Conservation (phyloP, 2,329 filamentous ascomycete genomes). For the Talaromyces sp. region DNA sequence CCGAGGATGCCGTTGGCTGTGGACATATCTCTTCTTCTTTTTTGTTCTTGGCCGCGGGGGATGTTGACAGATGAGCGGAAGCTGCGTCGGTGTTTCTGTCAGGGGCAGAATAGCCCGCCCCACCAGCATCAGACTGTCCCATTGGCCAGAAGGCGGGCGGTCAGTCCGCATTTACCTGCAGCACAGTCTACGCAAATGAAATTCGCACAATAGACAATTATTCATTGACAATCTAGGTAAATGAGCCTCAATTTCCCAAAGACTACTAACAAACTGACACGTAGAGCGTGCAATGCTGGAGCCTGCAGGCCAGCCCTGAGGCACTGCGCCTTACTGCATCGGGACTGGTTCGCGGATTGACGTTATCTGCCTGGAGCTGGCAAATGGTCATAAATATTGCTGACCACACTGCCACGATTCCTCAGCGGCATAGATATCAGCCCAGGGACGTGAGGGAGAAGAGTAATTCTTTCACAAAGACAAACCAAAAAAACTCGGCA, state of each 20-base stretch:
- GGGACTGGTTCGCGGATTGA: constrained; percentile 1
- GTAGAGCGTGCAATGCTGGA: background rate
- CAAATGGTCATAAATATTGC: background rate
- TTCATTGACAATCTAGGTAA: background rate
- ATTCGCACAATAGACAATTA: background rate
- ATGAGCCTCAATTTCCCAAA: background rate
- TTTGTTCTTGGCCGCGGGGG: background rate
- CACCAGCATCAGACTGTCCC: background rate
- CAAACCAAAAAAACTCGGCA: background rate
- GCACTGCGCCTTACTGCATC: constrained; percentile 1
- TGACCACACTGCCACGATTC: too few relatives aligned
- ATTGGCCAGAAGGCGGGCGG: background rate
- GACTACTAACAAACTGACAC: background rate
- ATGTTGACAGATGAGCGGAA: background rate
- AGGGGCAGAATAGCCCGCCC: background rate
- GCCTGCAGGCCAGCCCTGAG: background rate
- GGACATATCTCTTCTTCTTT: constrained; percentile 14
- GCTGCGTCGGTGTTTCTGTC: background rate
- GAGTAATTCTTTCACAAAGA: too few relatives aligned
- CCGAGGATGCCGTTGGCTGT: constrained; percentile 9
- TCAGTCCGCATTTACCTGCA: background rate
- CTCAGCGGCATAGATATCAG: background rate
- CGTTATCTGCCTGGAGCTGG: background rate
- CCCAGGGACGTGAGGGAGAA: background rate
- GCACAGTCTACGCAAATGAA: background rate